phyloP scores from a whole-genome alignment of 441 rosid species.

The Flueggea neowawraea region DNA sequence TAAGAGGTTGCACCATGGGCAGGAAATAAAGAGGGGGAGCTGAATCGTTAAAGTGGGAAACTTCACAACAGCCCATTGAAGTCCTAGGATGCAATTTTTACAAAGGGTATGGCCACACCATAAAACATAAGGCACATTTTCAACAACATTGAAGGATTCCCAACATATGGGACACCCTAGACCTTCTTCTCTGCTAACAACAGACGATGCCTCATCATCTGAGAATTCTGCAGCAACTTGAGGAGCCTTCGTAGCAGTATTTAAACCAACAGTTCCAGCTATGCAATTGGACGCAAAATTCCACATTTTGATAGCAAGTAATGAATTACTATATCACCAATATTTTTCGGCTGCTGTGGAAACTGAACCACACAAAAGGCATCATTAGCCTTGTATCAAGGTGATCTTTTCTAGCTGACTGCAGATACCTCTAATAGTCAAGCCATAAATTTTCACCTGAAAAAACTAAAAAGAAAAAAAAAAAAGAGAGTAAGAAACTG shows the following conservation, averaged over 20 bases:
- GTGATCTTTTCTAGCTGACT: conserved; percentile 2
- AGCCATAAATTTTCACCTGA: too few relatives aligned
- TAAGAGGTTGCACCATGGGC: conserved; percentile 87
- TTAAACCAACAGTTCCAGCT: conserved; percentile 52
- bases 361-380: conserved; percentile 16
- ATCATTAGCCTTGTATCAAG: conserved; percentile 6
- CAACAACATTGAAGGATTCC: conserved; percentile 82
- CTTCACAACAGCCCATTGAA: conserved; percentile 65
- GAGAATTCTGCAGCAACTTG: conserved; percentile 38
- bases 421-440: background rate
- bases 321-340: conserved; percentile 10
- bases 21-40: conserved; percentile 77
- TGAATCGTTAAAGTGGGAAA: conserved; percentile 60
- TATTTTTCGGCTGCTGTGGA: conserved; percentile 15
- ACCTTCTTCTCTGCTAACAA: conserved; percentile 48
- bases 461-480: too few relatives aligned
- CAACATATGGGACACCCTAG: conserved; percentile 87
- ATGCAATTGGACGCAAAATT: conserved; percentile 69
- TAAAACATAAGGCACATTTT: conserved; percentile 75
- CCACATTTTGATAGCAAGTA: conserved; percentile 58
- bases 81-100: conserved; percentile 69
- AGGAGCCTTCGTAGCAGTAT: conserved; percentile 19
- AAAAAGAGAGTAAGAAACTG: too few relatives aligned
- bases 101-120: conserved; percentile 97
- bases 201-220: conserved; percentile 39